These are phyloP conservation scores for Sextonia rubra DNA, from an alignment of 164 flowering plant species.

Conservation along the genomic window DNA sequence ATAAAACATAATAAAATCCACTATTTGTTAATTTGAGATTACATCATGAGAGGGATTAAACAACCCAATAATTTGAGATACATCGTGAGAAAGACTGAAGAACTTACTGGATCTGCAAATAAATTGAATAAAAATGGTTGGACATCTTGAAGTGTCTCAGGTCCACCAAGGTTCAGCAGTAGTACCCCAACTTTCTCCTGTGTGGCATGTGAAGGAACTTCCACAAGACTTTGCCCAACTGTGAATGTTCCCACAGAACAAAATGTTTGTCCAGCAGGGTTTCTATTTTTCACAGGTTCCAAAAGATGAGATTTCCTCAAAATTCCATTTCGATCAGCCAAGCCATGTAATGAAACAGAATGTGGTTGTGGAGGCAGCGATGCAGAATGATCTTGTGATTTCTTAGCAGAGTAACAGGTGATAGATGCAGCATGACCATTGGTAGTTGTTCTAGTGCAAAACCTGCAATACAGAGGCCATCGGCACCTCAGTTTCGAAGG, in stretches of 20 bases:
- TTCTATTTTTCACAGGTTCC: conserved; percentile 18
- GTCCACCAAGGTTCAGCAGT: conserved; percentile 89
- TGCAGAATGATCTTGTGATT: conserved; percentile 6
- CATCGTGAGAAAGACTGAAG: not conserved
- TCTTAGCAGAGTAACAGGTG: conserved; percentile 8
- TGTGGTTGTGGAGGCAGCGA: not conserved
- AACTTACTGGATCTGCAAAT: conserved; percentile 94
- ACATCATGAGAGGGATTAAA: not conserved
- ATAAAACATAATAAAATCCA: not conserved
- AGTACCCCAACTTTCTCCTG: conserved; percentile 87
- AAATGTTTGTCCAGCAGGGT: conserved; percentile 21
- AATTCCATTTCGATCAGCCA: conserved; percentile 11
- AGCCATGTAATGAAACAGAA: not conserved
- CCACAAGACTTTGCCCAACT: conserved; percentile 19
- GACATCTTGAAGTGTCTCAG: conserved; percentile 58
- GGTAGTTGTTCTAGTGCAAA: conserved; percentile 4
- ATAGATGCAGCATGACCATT: not conserved
- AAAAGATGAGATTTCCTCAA: conserved; percentile 3
- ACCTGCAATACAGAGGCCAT: conserved; percentile 9
- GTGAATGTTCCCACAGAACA: conserved; percentile 16
- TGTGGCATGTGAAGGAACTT: conserved; percentile 30
- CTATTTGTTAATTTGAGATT: not conserved
- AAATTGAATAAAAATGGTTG: conserved; percentile 91
- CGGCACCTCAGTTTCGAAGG: not conserved
- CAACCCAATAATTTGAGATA: not conserved